These are phyloP conservation scores for Thinopyrum elongatum DNA, from an alignment of 176 grass and related monocot species.

Conservation along the genomic window DNA sequence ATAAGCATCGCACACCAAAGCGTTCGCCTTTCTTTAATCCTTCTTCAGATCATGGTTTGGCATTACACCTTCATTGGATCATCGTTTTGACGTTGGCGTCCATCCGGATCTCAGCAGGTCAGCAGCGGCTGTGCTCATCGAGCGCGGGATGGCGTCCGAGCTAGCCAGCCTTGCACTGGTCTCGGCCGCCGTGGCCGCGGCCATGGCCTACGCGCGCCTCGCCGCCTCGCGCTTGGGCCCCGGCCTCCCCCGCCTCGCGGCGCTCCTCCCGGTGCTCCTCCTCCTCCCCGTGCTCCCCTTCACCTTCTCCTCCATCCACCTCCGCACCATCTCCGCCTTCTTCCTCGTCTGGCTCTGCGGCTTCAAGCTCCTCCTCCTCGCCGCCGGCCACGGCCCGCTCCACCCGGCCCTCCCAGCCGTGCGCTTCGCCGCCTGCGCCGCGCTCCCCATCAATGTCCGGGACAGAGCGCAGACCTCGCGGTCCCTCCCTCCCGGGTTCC, in stretches of 20 bases:
- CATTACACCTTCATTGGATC: neutral
- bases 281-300: slow-evolving; percentile 59
- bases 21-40: neutral
- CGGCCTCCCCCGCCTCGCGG: slow-evolving; percentile 37
- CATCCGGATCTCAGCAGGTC: neutral
- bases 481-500: neutral
- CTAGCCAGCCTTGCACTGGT: slow-evolving; percentile 1
- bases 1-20: neutral
- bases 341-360: slow-evolving; percentile 66
- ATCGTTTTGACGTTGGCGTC: neutral
- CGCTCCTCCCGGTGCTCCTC: slow-evolving; percentile 48
- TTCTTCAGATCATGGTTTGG: neutral
- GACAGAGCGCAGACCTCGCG: neutral
- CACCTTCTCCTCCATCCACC: slow-evolving; percentile 59
- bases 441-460: slow-evolving; percentile 51
- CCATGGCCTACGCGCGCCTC: slow-evolving; percentile 56
- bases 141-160: neutral
- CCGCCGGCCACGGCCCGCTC: slow-evolving; percentile 44
- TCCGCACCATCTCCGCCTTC: slow-evolving; percentile 68
- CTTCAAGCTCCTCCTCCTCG: slow-evolving; percentile 76
- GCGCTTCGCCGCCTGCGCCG: slow-evolving; percentile 47
- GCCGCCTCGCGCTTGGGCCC: slow-evolving; percentile 32
- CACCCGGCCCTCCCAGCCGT: slow-evolving; percentile 36
- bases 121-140: neutral
- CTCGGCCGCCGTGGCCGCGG: slow-evolving; percentile 12